Percentiles rank a stretch among this genome's conserved stretches.
Evolutionary conservation across 2,329 filamentous ascomycete genomes (phyloP).

Genomic region (Huntiella omanensis): DNA sequence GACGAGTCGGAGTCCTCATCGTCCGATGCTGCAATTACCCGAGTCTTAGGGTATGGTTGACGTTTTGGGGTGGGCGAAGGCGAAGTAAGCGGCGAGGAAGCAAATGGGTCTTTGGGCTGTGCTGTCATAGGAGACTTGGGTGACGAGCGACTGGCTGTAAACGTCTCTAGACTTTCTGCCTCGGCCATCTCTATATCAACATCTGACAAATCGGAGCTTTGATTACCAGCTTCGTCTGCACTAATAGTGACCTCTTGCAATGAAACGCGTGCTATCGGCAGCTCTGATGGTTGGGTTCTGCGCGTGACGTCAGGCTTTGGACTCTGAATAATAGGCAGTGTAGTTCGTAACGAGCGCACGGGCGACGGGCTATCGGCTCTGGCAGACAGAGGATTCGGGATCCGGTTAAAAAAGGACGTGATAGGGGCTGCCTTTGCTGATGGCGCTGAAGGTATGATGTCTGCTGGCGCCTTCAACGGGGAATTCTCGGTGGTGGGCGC

Average conservation of each 20-base stretch:
- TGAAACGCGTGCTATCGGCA: not conserved
- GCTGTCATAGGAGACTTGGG: not conserved
- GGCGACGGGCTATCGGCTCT: not conserved
- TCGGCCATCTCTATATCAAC: not conserved
- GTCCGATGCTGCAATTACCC: constrained; percentile 51
- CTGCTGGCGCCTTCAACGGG: no score
- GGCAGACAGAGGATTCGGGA: not conserved
- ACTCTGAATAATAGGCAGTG: constrained; percentile 6
- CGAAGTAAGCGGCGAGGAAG: not conserved
- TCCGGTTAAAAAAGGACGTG: no score
- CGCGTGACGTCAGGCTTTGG: constrained; percentile 1
- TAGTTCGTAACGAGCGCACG: not conserved
- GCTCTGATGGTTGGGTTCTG: not conserved
- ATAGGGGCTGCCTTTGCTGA: no score
- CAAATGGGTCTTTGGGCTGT: constrained; percentile 1
- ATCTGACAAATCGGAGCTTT: constrained; percentile 1
- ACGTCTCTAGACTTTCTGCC: not conserved
- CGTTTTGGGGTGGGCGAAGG: constrained; percentile 6
- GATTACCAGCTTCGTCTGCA: not conserved
- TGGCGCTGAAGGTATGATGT: no score
- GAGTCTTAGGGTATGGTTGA: constrained; percentile 24
- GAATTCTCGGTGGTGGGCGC: no score
- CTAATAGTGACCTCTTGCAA: not conserved
- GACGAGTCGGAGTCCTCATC: constrained; percentile 46
- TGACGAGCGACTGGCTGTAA: not conserved